These are phyloP conservation scores for Aspergillus floridensis DNA, from an alignment of 2,329 filamentous ascomycete genomes.

Conservation along the genomic window DNA sequence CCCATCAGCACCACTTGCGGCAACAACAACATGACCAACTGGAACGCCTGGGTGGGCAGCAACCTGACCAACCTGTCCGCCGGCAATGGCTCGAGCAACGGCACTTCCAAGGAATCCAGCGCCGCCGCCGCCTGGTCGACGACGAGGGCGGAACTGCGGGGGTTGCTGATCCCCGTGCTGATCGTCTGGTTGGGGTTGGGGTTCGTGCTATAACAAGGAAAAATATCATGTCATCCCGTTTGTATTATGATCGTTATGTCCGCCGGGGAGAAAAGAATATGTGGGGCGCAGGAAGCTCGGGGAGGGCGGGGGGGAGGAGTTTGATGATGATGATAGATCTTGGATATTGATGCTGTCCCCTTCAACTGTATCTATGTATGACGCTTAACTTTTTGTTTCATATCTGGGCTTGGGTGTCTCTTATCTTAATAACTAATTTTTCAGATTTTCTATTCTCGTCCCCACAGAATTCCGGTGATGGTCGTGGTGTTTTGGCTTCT, in stretches of 20 bases:
- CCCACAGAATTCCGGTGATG: too few species aligned
- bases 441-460: not conserved
- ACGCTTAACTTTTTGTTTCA: not conserved
- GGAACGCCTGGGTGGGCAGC: slow-evolving; percentile 39
- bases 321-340: not conserved
- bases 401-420: not conserved
- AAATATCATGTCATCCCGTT: too few species aligned
- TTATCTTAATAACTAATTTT: not conserved
- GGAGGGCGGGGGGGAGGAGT: not conserved
- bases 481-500: too few species aligned
- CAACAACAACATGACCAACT: slow-evolving; percentile 29
- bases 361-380: not conserved
- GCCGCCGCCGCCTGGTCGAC: not conserved
- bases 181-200: not conserved
- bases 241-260: not conserved
- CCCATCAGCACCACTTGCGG: slow-evolving; percentile 26
- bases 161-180: not conserved
- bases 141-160: not conserved
- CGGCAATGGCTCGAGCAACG: not conserved
- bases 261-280: not conserved
- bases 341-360: not conserved
- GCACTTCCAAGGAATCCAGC: not conserved
- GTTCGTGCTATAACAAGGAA: not conserved
- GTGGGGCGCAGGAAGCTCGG: not conserved
- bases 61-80: slow-evolving; percentile 9